Evolutionary conservation across 163 green algal genomes (phyloP), one percentile per base, ranked within the genome.

Genomic region (Scenedesmus sp.): DNA sequence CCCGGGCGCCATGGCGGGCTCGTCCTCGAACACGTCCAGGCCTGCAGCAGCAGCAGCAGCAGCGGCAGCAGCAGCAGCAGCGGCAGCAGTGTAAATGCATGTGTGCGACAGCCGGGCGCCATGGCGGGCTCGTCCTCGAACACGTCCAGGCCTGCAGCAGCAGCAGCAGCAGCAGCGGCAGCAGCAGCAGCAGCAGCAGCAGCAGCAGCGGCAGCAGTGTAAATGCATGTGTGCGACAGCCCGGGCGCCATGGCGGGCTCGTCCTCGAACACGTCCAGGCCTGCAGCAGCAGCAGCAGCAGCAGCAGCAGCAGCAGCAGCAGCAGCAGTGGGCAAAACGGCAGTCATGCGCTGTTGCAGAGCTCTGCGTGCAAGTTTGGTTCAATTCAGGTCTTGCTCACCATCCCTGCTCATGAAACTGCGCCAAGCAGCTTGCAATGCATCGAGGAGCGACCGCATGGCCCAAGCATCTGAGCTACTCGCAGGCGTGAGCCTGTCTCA

Each of bases 101-200:
- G 62, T 70, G 62, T 70, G 62, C 10, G 62, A 15, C 62, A 70
- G 62, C 34, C 34, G 34, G 34, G 34, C 34, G 34, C 34, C 34
- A 46, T 99, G 64, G 95, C 88, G 0, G 98, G 98, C 96, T 99
- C 98, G 90, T 99, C 96, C 96, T 99, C 97, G 93, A 98, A 99
- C 93, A 99, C 98, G 91, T 99, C 98, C 84, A 99, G 94, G 83
- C 96, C 97, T 97, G 93, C n/a, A n/a, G 16, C 34, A 46, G 34
- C 34, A 46, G 34, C 86, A 3, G 15, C 77, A 66, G 34, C 15
- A 67, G 23, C 88, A 4, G 15, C 82, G 90, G 54, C 4, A 64
- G 57, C 73, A 34, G 70, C 2, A 81, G 2, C 2, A 52, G 46
- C 4, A 15, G 5, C 5, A 4, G 10, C 2, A 70, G 8, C 16